These are phyloP conservation scores for Chlorella sp. DNA, from an alignment of 139 green algal genomes.

Conservation along the genomic window DNA sequence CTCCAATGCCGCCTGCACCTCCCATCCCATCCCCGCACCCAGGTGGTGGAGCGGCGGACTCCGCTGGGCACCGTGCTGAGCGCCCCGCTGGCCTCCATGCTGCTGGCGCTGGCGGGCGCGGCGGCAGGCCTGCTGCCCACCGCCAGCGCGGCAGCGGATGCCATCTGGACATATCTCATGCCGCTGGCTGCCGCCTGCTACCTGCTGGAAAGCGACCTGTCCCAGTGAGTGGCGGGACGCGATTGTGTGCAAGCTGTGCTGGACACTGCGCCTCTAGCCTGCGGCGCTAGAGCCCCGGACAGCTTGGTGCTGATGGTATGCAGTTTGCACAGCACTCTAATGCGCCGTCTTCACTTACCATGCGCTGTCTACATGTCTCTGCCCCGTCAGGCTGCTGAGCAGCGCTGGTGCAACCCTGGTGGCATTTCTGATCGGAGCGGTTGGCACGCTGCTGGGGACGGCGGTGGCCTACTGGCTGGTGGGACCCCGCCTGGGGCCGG, in stretches of 20 bases:
- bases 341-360: too few species aligned
- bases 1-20: too few species aligned
- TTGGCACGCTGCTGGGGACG: slow-evolving; percentile 67
- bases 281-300: too few species aligned
- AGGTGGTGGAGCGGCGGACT: slow-evolving; percentile 53
- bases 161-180: slow-evolving; percentile 70
- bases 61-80: slow-evolving; percentile 43
- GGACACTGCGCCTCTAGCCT: too few species aligned
- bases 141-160: slow-evolving; percentile 50
- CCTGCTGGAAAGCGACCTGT: slow-evolving; percentile 74
- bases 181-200: slow-evolving; percentile 71
- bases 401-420: slow-evolving; percentile 53
- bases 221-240: slow-evolving; percentile 22
- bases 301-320: too few species aligned
- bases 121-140: slow-evolving; percentile 46
- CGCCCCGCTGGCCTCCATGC: slow-evolving; percentile 57
- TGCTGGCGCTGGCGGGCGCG: slow-evolving; percentile 43
- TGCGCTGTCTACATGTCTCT: too few species aligned
- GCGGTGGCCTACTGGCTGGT: slow-evolving; percentile 61
- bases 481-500: slow-evolving; percentile 44
- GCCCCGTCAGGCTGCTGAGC: slow-evolving; percentile 52
- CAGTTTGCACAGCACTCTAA: too few species aligned
- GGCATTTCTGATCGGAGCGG: slow-evolving; percentile 68
- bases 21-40: neutral
- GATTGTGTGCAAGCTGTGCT: too few species aligned